Evolutionary conservation across 1,284 basidiomycete species (phyloP).

Genomic region (Laetiporus sulphureus): DNA sequence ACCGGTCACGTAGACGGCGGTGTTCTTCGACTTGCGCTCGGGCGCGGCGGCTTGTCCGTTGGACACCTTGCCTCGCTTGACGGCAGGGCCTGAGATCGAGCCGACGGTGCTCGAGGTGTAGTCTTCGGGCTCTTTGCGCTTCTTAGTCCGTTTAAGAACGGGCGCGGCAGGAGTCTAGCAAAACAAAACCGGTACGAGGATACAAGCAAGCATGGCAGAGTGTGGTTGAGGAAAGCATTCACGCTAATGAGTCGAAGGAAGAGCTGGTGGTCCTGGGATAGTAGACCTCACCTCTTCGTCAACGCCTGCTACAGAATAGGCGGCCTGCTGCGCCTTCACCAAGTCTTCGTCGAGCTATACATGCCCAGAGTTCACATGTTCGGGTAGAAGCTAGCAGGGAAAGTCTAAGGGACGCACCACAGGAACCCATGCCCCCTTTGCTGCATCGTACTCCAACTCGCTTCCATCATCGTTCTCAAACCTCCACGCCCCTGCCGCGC

Average conservation of each 20-base stretch:
- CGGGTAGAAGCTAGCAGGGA: too few species aligned
- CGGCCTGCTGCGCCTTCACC: slow-evolving; percentile 83
- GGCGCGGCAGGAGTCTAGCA: slow-evolving; percentile 79
- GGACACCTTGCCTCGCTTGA: slow-evolving; percentile 58
- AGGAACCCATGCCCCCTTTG: slow-evolving; percentile 74
- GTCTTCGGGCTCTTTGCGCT: slow-evolving; percentile 74
- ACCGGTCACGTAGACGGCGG: slow-evolving; percentile 86
- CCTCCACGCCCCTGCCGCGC: slow-evolving; percentile 73
- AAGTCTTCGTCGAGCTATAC: slow-evolving; percentile 81
- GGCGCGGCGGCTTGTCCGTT: slow-evolving; percentile 15
- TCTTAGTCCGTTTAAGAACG: slow-evolving; percentile 72
- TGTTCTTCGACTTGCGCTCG: slow-evolving; percentile 78
- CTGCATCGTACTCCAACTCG: slow-evolving; percentile 83
- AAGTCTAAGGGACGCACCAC: slow-evolving; percentile 48
- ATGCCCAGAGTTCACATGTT: too few species aligned
- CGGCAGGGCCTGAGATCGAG: slow-evolving; percentile 41
- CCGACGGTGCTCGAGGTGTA: slow-evolving; percentile 56
- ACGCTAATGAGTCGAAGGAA: too few species aligned
- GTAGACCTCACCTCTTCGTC: slow-evolving; percentile 78
- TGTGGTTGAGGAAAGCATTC: too few species aligned
- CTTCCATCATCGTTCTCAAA: slow-evolving; percentile 85
- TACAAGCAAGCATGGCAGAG: too few species aligned
- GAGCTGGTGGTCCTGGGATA: too few species aligned
- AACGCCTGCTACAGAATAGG: slow-evolving; percentile 85
- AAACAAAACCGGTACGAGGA: neutral